These are phyloP conservation scores for Aspergillus saccharolyticus DNA, from an alignment of 495 filamentous ascomycete genomes.

Conservation along the genomic window DNA sequence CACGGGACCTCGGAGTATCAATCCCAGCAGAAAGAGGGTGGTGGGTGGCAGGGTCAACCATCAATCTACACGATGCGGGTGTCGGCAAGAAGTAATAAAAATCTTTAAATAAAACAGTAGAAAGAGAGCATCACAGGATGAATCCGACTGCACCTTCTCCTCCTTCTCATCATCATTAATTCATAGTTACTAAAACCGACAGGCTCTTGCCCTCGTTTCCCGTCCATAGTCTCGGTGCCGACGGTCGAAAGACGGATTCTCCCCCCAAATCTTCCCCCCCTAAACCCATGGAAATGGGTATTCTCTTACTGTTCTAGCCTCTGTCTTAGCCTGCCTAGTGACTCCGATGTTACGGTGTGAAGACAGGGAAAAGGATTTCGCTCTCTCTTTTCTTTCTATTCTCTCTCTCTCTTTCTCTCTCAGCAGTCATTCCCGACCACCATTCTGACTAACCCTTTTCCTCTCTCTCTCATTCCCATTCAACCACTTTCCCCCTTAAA, in stretches of 20 bases:
- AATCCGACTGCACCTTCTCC: background rate
- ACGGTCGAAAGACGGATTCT: background rate
- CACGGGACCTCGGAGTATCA: background rate
- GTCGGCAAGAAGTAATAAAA: background rate
- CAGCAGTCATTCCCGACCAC: too few relatives aligned
- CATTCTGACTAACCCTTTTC: background rate
- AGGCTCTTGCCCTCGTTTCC: background rate
- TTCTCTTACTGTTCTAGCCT: constrained; percentile 1
- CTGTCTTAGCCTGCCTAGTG: background rate
- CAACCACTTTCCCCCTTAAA: background rate
- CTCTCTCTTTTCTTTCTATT: constrained; percentile 3
- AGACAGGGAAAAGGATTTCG: background rate
- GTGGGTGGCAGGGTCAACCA: background rate
- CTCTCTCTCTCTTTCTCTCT: too few relatives aligned
- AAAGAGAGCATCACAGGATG: background rate
- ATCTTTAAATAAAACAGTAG: background rate
- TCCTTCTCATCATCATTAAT: background rate
- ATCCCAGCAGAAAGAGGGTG: background rate
- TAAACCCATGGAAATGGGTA: background rate
- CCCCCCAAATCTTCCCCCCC: too few relatives aligned
- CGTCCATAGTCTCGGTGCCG: background rate
- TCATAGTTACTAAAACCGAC: background rate
- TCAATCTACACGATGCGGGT: background rate
- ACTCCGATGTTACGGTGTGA: background rate
- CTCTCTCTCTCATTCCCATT: background rate